Base-by-base conservation (phyloP, 1,284 basidiomycete genomes). In the Apiotrichum brassicae region DNA sequence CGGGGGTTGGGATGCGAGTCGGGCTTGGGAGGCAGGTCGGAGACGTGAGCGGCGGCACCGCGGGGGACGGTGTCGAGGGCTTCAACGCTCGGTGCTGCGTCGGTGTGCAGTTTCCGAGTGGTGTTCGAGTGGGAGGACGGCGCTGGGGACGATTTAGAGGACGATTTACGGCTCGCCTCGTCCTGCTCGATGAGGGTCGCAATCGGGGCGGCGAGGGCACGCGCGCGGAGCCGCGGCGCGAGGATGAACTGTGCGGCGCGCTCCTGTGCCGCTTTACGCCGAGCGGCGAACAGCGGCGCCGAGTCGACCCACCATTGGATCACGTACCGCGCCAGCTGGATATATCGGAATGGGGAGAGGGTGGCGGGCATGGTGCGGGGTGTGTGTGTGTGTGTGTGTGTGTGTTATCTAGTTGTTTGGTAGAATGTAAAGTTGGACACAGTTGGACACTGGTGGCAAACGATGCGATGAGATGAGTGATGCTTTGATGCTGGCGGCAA, bases 291-390 rank as follows among this genome's bases (percentile, higher is more conserved):
- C 0, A 53, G 36, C 16, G 63, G 62, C 9, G 60, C 52, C 3
- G 51, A 49, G 20, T 68, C 66, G n/a, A 65, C 43, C 61, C 67
- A 73, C 51, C 59, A 58, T 33, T 65, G 60, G 19, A 67, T 33
- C 4, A 65, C 49, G 45, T 71, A 71, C 38, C 64, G 60, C 8
- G 63, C 68, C 23, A 70, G 28, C 44, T 65, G 65, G 33, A 68
- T 50, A 46, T 70, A 68, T 38, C 66, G 58, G 49, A 67, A 68
- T 13, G 70, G 70, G 3, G 65, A 65, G 26, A 68, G 59, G n/a
- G 68, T 65, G 3, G 64, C 62, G 23, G 62, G 60, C 59, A 63
- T 63, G 22, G 46, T 33, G 51, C 13, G 34, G 14, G 35, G 38
- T 22, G 33, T 23, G 24, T 23, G 33, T 42, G 46, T 16, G 9